A percentile compares a stretch with the other conserved stretches of the same genome.
These are phyloP conservation scores for Cladosporium sp. DNA, from an alignment of 2,329 filamentous ascomycete genomes.

Conservation along the genomic window DNA sequence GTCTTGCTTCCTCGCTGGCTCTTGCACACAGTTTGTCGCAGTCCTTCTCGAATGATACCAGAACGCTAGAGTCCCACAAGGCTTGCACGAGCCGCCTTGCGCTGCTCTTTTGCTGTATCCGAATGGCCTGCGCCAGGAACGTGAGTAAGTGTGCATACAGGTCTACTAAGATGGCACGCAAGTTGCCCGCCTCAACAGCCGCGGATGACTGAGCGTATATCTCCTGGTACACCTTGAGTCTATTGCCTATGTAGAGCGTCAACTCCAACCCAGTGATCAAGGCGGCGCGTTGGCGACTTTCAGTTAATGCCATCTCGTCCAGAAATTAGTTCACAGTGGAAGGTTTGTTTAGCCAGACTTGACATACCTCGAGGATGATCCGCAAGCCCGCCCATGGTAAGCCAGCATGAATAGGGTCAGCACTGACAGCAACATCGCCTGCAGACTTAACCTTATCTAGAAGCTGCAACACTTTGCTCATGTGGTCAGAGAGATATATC, in stretches of 20 bases:
- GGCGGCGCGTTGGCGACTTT: not conserved
- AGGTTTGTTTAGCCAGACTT: no score
- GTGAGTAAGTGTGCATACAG: constrained; percentile 4
- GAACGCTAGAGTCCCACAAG: not conserved
- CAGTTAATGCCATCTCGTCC: constrained; percentile 3
- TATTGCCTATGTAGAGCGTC: not conserved
- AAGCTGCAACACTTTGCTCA: not conserved
- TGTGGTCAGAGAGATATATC: not conserved
- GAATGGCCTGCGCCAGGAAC: constrained; percentile 4
- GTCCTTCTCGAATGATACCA: not conserved
- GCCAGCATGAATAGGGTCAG: constrained; percentile 4
- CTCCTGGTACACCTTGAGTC: constrained; percentile 12
- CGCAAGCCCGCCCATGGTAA: constrained; percentile 15
- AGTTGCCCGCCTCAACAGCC: not conserved
- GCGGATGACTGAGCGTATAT: not conserved
- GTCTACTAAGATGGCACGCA: not conserved
- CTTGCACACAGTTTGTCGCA: not conserved
- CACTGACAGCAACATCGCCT: not conserved
- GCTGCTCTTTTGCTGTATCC: not conserved
- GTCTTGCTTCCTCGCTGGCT: constrained; percentile 8
- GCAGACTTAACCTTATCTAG: constrained; percentile 7
- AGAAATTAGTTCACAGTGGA: no score
- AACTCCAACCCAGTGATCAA: constrained; percentile 4
- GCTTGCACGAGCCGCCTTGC: not conserved
- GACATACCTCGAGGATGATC: constrained; percentile 31